Evolutionary conservation across 768 basidiomycete species (phyloP).

Genomic region (Psilocybe sp.): DNA sequence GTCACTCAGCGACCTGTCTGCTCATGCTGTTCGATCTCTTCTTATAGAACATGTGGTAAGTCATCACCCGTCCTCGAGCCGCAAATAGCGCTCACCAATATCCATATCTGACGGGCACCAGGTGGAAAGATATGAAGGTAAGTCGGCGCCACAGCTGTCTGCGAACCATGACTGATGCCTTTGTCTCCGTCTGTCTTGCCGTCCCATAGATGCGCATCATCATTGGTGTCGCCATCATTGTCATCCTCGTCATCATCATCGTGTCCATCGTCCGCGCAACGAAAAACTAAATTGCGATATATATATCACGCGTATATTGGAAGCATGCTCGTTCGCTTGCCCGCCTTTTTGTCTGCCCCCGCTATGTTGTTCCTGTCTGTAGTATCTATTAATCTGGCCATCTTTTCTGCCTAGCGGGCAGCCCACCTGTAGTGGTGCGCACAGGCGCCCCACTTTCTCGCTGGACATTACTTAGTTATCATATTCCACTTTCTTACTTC

Average conservation of each 20-base stretch:
- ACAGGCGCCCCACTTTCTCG: no score
- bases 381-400: no score
- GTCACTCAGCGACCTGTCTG: not conserved
- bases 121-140: constrained; percentile 99
- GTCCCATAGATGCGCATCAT: constrained; percentile 86
- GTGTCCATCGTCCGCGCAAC: constrained; percentile 92
- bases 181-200: not conserved
- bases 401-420: no score
- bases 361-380: no score
- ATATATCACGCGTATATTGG: no score
- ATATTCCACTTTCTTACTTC: no score
- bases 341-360: no score
- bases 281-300: constrained; percentile 33
- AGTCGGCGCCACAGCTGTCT: constrained; percentile 16
- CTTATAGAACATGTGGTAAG: constrained; percentile 87
- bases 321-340: no score
- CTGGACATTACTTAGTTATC: no score
- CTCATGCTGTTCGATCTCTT: constrained; percentile 5
- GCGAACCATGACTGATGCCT: constrained; percentile 4
- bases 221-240: constrained; percentile 83
- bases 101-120: constrained; percentile 22
- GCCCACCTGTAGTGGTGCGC: no score
- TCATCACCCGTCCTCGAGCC: constrained; percentile 4
- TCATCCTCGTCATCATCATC: constrained; percentile 94
- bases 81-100: constrained; percentile 7